Evolutionary conservation across 177 flowering plant genomes (phyloP), one percentile per base, ranked within the genome.

Genomic region (Vitis hybrid): DNA sequence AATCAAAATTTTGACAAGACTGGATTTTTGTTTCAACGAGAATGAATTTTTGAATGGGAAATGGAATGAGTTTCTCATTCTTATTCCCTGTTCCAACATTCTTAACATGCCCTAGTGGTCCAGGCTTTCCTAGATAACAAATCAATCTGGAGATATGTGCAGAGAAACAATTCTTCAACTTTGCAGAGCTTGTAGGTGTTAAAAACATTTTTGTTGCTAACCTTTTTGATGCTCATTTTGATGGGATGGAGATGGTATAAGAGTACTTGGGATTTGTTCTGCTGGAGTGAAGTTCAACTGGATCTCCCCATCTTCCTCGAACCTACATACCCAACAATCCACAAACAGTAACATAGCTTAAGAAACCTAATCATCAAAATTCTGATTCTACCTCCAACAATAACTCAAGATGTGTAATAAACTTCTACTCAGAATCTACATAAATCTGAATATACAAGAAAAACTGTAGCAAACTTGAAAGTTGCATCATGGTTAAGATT

Each of bases 221-320:
- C 88, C 86, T 80, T 65, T 73, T 33, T 64, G 75, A 76, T 77
- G 76, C 51, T 76, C 78, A 58, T 84, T 82, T 69, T 62, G 83
- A 10, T 14, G 81, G 65, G 89, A 88, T 60, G 95, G 91, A 29
- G 97, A 86, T 33, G 91, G 86, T 62, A 81, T 29, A 56, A 85
- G 72, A 59, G 83, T 82, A 56, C 75, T 75, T 15, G 95, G 90
- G 10, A 83, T 71, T 52, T 81, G 71, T 19, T 79, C 90, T 56
- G 64, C 79, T n/a, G 84, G 74, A 67, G 80, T 77, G 67, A 84
- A 84, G 71, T 88, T 85, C 64, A 69, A 0, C 60, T 84, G 85
- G 31, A 77, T 76, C 33, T 86, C 97, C 52, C 84, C 94, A 51
- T 86, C 90, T 53, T 81, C 95, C 76, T 86, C 97, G 81, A 94